Percentiles rank a stretch among this genome's conserved stretches.
These are phyloP conservation scores for Ophiocordyceps sinensis DNA, from an alignment of 2,329 filamentous ascomycete species.

Conservation along the genomic window DNA sequence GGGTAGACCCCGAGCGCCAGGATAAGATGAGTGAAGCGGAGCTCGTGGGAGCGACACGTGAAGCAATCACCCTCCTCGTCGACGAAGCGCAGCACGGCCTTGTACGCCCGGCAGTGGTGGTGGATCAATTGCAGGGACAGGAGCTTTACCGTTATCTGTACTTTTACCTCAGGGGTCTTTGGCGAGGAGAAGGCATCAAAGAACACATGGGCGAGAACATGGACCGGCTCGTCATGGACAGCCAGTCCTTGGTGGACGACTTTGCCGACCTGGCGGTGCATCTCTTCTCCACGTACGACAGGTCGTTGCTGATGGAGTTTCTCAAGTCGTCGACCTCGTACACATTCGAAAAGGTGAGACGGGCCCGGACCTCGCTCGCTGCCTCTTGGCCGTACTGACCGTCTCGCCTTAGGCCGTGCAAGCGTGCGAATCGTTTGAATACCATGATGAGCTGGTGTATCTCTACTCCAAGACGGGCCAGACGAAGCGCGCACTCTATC, in stretches of 20 bases:
- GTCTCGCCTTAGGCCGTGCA: slow-evolving; percentile 37
- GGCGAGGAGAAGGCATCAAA: slow-evolving; percentile 56
- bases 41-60: slow-evolving; percentile 64
- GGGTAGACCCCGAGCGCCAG: slow-evolving; percentile 60
- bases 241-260: slow-evolving; percentile 59
- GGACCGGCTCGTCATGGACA: slow-evolving; percentile 43
- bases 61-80: slow-evolving; percentile 75
- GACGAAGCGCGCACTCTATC: slow-evolving; percentile 76
- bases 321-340: slow-evolving; percentile 75
- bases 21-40: slow-evolving; percentile 52
- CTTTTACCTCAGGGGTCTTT: slow-evolving; percentile 81
- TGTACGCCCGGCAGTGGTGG: slow-evolving; percentile 62
- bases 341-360: slow-evolving; percentile 56
- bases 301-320: slow-evolving; percentile 70
- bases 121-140: slow-evolving; percentile 58
- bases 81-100: slow-evolving; percentile 85
- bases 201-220: slow-evolving; percentile 38
- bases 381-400: slow-evolving; percentile 4
- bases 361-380: too few species aligned
- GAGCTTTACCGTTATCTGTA: slow-evolving; percentile 64
- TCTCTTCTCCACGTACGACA: slow-evolving; percentile 75
- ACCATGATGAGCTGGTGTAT: slow-evolving; percentile 87
- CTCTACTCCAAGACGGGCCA: slow-evolving; percentile 91
- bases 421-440: slow-evolving; percentile 70
- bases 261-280: slow-evolving; percentile 79